These are phyloP conservation scores for Dactylellina leptospora DNA, from an alignment of 2,329 filamentous ascomycete species.

Conservation along the genomic window DNA sequence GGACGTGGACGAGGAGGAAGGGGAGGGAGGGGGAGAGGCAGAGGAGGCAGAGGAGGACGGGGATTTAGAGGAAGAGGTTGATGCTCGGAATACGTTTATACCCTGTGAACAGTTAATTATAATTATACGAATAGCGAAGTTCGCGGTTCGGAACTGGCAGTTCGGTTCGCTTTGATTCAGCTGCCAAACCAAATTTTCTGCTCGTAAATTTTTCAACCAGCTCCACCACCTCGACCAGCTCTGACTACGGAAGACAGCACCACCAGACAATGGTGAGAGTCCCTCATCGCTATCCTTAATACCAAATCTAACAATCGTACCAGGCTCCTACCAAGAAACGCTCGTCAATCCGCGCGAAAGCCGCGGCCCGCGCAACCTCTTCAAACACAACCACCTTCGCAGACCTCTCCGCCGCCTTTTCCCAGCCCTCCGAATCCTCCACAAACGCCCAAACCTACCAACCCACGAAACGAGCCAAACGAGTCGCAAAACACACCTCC, in stretches of 20 bases:
- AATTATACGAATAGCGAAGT: too few species aligned
- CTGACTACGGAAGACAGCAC: too few species aligned
- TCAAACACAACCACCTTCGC: conserved; percentile 34
- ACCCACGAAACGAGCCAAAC: conserved; percentile 42
- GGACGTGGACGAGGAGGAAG: conserved; percentile 18
- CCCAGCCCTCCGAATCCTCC: conserved; percentile 1
- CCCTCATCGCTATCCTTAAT: not conserved
- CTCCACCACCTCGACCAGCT: too few species aligned
- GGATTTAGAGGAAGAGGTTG: not conserved
- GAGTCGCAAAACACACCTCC: conserved; percentile 38
- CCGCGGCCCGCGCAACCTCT: conserved; percentile 26
- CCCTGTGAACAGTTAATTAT: too few species aligned
- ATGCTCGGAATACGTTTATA: too few species aligned
- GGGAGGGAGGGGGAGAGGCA: conserved; percentile 7
- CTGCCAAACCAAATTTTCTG: not conserved
- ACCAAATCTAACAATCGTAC: not conserved
- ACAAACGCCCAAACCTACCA: conserved; percentile 18
- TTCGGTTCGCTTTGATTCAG: not conserved
- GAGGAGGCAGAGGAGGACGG: conserved; percentile 3
- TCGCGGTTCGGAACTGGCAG: conserved; percentile 31
- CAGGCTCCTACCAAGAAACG: conserved; percentile 50
- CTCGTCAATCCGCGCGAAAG: conserved; percentile 49
- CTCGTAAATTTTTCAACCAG: conserved; percentile 17
- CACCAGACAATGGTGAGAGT: conserved; percentile 12
- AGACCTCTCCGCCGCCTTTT: conserved; percentile 30